Percentiles rank a stretch among this genome's conserved stretches.
phyloP scores from a whole-genome alignment of 2,329 filamentous ascomycete species.

The Ophiognomonia clavigignenti-juglandacearum region DNA sequence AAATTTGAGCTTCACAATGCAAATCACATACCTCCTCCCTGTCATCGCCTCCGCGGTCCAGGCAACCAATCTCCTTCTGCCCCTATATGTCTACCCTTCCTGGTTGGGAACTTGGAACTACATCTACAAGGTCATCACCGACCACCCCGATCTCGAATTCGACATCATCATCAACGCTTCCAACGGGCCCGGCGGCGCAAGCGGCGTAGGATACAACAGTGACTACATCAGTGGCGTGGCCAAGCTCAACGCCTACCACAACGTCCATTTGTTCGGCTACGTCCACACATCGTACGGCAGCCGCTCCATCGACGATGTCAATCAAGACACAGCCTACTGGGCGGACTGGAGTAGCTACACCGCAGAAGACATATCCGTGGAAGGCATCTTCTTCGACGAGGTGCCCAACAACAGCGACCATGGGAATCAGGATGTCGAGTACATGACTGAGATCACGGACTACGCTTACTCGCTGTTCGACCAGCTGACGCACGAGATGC shows the following conservation, averaged over 20 bases:
- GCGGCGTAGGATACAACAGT: slow-evolving; percentile 1
- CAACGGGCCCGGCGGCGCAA: slow-evolving; percentile 3
- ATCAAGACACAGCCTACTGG: slow-evolving; percentile 4
- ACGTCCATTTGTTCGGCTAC: slow-evolving; percentile 7
- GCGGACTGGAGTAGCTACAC: slow-evolving; percentile 4
- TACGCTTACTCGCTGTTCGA: background rate
- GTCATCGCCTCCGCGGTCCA: background rate
- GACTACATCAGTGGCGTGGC: slow-evolving; percentile 5
- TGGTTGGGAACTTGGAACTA: background rate
- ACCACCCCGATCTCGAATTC: slow-evolving; percentile 8
- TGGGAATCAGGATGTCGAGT: background rate
- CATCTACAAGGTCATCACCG: slow-evolving; percentile 1
- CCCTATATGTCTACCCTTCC: slow-evolving; percentile 3
- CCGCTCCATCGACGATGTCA: background rate
- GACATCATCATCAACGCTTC: slow-evolving; percentile 9
- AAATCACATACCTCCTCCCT: background rate
- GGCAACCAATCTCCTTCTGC: slow-evolving; percentile 5
- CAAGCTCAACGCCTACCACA: background rate
- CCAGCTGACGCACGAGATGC: background rate
- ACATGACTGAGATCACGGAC: background rate
- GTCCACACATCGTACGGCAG: background rate
- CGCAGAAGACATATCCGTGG: slow-evolving; percentile 5
- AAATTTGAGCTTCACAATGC: background rate
- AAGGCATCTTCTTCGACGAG: slow-evolving; percentile 17
- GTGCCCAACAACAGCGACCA: slow-evolving; percentile 10